A percentile compares a stretch with the other conserved stretches of the same genome.
phyloP scores from a whole-genome alignment of 306 rosid genomes.

The Glycine soja region DNA sequence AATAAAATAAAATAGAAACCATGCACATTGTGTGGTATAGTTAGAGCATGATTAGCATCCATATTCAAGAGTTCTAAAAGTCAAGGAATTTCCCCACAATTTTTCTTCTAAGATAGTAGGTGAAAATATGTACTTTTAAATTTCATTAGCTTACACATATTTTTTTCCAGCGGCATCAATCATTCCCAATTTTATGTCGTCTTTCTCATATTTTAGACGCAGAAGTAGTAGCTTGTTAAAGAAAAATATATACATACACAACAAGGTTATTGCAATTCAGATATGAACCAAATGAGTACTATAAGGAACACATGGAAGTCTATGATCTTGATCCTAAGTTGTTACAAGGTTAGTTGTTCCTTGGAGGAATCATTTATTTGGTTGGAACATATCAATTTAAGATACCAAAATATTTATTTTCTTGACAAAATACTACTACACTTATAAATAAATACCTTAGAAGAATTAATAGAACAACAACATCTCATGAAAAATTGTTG shows the following conservation, averaged over 20 bases:
- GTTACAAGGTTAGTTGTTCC: constrained; percentile 55
- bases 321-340: constrained; percentile 58
- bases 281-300: constrained; percentile 43
- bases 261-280: constrained; percentile 27
- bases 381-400: constrained; percentile 18
- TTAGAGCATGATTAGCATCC: neutral
- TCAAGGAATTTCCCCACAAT: constrained; percentile 53
- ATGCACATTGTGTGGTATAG: constrained; percentile 23
- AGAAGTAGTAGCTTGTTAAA: constrained; percentile 40
- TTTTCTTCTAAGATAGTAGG: constrained; percentile 51
- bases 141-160: constrained; percentile 42
- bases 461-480: neutral
- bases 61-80: constrained; percentile 53
- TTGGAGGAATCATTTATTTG: constrained; percentile 48
- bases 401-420: neutral
- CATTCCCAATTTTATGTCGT: constrained; percentile 34
- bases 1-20: constrained; percentile 25
- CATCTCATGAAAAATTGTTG: neutral
- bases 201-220: constrained; percentile 40
- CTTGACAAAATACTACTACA: neutral
- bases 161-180: constrained; percentile 37
- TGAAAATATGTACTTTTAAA: constrained; percentile 45
- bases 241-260: neutral
- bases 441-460: neutral
- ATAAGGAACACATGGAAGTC: constrained; percentile 76